A percentile compares a stretch with the other conserved stretches of the same genome.
Evolutionary conservation across 495 filamentous ascomycete species (phyloP).

Genomic region (Talaromyces proteolyticus): DNA sequence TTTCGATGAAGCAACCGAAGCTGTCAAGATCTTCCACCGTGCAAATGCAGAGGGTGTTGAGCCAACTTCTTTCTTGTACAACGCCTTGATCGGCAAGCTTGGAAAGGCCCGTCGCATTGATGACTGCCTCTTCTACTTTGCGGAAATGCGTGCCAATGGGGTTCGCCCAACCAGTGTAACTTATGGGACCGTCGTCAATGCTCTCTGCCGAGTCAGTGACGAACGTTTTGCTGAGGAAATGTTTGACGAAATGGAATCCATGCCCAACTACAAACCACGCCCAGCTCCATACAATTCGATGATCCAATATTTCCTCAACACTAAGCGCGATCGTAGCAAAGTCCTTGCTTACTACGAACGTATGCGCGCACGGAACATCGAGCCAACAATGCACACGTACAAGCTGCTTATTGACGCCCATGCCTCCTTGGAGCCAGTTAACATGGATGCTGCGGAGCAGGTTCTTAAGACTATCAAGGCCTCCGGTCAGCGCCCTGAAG

Average conservation of each 20-base stretch:
- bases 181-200: conserved; percentile 97
- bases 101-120: conserved; percentile 97
- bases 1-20: conserved; percentile 94
- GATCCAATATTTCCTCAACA: conserved; percentile 98
- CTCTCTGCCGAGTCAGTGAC: conserved; percentile 92
- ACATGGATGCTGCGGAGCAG: conserved; percentile 84
- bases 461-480: conserved; percentile 74
- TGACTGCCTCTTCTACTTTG: conserved; percentile 96
- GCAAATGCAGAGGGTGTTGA: conserved; percentile 92
- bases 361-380: conserved; percentile 81
- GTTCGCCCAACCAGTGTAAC: conserved; percentile 97
- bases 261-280: conserved; percentile 97
- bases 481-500: conserved; percentile 71
- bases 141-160: conserved; percentile 87
- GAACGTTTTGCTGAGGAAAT: conserved; percentile 97
- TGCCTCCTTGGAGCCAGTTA: conserved; percentile 86
- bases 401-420: conserved; percentile 96
- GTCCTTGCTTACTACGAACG: conserved; percentile 94
- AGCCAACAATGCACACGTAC: conserved; percentile 92
- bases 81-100: conserved; percentile 95
- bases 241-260: conserved; percentile 98
- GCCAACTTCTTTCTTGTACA: conserved; percentile 95
- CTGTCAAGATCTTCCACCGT: conserved; percentile 92
- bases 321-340: conserved; percentile 90
- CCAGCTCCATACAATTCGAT: conserved; percentile 97